Conservation (phyloP, 2,329 filamentous ascomycete genomes). For the Orbilia quercus region DNA sequence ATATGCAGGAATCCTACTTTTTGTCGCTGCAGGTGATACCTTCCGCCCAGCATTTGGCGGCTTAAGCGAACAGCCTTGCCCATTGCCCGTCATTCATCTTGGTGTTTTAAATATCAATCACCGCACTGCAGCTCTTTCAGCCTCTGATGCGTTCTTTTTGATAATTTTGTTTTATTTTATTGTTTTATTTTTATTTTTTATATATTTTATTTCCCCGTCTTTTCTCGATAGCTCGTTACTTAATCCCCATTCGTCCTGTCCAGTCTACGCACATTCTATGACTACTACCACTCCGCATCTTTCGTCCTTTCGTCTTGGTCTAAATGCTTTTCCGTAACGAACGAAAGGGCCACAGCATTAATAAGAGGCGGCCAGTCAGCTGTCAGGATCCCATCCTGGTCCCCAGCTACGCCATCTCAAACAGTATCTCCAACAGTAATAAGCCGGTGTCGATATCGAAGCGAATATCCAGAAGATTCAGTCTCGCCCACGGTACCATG, state of each 20-base stretch:
- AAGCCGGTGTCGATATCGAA: conserved; percentile 31
- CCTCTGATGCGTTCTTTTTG: conserved; percentile 28
- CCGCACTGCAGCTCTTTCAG: conserved; percentile 31
- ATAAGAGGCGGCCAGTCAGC: conserved; percentile 31
- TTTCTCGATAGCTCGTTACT: conserved; percentile 26
- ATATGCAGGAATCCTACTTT: conserved; percentile 55
- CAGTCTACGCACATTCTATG: background rate
- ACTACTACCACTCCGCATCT: no score
- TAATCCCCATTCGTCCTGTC: conserved; percentile 6
- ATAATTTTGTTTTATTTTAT: no score
- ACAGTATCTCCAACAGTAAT: conserved; percentile 4
- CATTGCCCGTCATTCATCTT: background rate
- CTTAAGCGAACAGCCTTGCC: conserved; percentile 36
- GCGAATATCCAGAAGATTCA: conserved; percentile 25
- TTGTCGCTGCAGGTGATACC: conserved; percentile 50
- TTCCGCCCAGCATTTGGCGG: conserved; percentile 30
- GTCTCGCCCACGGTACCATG: conserved; percentile 14
- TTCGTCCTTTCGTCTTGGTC: conserved; percentile 10
- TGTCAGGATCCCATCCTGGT: conserved; percentile 35
- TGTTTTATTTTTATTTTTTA: no score
- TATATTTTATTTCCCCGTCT: no score
- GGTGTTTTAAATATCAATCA: conserved; percentile 33
- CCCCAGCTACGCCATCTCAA: conserved; percentile 28
- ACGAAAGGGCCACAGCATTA: conserved; percentile 9
- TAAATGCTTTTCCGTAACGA: conserved; percentile 27